These are phyloP conservation scores for Brassica juncea DNA, from an alignment of 345 rosid genomes.

Conservation along the genomic window DNA sequence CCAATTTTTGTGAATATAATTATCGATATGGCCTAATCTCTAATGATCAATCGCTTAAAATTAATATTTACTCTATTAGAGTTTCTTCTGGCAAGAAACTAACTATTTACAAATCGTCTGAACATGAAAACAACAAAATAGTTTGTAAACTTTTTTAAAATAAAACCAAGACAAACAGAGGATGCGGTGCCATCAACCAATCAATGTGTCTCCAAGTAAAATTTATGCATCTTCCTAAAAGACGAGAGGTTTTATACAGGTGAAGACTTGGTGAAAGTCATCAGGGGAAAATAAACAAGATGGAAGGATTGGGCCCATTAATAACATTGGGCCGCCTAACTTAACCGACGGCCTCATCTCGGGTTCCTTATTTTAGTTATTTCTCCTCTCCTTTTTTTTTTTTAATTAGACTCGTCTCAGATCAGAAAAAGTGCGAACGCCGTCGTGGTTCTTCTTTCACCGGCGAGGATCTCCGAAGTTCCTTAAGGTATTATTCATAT, in stretches of 20 bases:
- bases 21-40: neutral
- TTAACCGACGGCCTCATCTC: neutral
- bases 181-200: neutral
- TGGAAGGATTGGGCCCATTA: constrained; percentile 9
- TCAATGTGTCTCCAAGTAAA: neutral
- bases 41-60: neutral
- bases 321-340: neutral
- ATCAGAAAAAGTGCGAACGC: neutral
- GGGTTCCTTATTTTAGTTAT: neutral
- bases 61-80: neutral
- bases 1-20: neutral
- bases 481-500: neutral
- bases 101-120: neutral
- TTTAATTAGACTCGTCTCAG: neutral
- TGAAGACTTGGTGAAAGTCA: constrained; percentile 30
- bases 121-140: neutral
- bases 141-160: neutral
- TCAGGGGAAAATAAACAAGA: neutral
- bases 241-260: neutral
- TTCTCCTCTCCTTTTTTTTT: neutral
- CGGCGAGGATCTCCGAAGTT: neutral
- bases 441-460: constrained; percentile 3
- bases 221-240: neutral
- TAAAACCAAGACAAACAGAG: too few species aligned
- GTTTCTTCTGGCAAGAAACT: neutral